Conservation (phyloP, 1,284 basidiomycete species). For the Ganoderma lingzhi region DNA sequence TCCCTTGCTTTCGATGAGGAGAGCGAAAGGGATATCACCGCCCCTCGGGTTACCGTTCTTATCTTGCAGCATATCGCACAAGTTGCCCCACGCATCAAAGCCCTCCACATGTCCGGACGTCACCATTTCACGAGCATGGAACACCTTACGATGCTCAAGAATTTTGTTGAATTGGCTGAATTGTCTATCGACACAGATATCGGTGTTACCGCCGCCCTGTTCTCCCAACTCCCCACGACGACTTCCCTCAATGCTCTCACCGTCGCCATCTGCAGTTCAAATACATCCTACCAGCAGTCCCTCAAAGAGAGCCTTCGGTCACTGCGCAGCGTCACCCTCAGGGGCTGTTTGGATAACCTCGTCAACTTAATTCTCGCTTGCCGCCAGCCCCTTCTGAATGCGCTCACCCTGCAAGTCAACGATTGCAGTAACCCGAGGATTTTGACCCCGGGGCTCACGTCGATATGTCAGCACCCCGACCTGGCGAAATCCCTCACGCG, state of each 20-base stretch:
- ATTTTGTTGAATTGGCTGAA: background rate
- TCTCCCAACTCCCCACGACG: background rate
- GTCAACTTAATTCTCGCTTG: background rate
- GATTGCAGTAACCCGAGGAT: background rate
- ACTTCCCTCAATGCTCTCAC: background rate
- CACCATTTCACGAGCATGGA: background rate
- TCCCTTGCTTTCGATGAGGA: background rate
- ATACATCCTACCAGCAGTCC: background rate
- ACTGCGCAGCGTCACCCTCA: background rate
- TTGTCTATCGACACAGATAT: background rate
- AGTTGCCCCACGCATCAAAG: background rate
- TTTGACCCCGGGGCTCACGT: background rate
- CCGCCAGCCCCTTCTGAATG: background rate
- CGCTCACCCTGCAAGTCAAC: background rate
- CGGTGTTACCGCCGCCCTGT: background rate
- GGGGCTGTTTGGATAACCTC: background rate
- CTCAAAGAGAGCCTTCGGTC: background rate
- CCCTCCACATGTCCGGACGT: background rate
- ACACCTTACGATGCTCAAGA: slow-evolving; percentile 1
- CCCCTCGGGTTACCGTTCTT: background rate
- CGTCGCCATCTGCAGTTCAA: background rate
- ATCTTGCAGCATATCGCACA: background rate
- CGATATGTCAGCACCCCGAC: background rate
- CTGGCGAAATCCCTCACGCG: background rate
- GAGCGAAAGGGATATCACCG: background rate